Base-by-base conservation (phyloP, 1,139 yeast species). In the Blastobotrys proliferans region DNA sequence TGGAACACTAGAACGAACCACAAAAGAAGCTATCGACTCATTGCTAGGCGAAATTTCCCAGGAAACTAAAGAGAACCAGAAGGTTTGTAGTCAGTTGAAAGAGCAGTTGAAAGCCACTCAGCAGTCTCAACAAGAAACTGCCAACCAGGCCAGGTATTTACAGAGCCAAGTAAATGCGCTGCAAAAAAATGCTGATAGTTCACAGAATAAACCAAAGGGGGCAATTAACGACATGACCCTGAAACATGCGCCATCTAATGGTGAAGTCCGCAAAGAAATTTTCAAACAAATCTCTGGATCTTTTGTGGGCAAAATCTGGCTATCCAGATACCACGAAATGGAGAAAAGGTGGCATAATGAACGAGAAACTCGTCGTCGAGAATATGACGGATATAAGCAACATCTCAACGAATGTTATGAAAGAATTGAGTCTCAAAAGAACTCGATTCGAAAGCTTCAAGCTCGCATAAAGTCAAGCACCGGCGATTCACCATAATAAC, bases 331-430 rank as follows among this genome's bases (percentile, higher is more conserved):
- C 18, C 47, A 45, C n/a, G 51, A 51, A 35, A 51, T 51, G 53
- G 50, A 51, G 39, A 32, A 42, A 16, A 38, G 50, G 17, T 51
- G 45, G 42, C 48, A 49, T 21, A 47, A 46, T 35, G 54, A 51
- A 30, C 45, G 51, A 4, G 53, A 50, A 30, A 47, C 49, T 2
- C 39, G 54, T 20, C 43, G 44, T 31, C 29, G 48, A 19, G 54
- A 51, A 26, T 47, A 43, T 39, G 49, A 49, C 8, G 46, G 50
- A 5, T 51, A 49, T 29, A 41, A 45, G 26, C 46, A 44, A 19
- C 46, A 49, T 35, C 41, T 48, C 16, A 41, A 40, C 17, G 46
- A 46, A 16, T 42, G 49, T 9, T 50, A 50, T 27, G 48, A 46
- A 13, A 42, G 48, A 25, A 43, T 50, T 26, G 45, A 45, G 28